Evolutionary conservation across 495 filamentous ascomycete species (phyloP).

Genomic region (Xylaria scruposa): DNA sequence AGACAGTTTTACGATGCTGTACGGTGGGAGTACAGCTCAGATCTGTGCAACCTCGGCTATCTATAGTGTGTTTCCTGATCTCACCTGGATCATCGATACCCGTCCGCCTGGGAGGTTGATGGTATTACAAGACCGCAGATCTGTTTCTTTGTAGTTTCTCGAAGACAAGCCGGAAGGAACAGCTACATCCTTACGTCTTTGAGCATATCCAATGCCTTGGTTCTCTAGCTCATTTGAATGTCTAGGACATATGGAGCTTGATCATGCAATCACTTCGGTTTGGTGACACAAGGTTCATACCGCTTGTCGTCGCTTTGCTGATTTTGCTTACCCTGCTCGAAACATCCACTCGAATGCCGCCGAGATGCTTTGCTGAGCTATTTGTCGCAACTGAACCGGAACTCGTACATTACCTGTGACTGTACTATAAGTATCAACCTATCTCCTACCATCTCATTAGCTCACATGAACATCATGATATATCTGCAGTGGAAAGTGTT

Average conservation of each 20-base stretch:
- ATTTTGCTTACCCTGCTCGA: conserved; percentile 23
- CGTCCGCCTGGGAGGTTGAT: conserved; percentile 40
- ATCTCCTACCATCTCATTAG: neutral
- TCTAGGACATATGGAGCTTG: conserved; percentile 44
- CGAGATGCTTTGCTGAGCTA: conserved; percentile 19
- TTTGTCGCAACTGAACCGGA: conserved; percentile 6
- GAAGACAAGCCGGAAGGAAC: conserved; percentile 31
- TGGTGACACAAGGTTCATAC: conserved; percentile 39
- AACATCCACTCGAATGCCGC: conserved; percentile 23
- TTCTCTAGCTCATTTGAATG: conserved; percentile 43
- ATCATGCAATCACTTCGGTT: conserved; percentile 42
- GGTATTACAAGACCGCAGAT: conserved; percentile 38
- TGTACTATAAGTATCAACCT: conserved; percentile 20
- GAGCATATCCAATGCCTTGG: conserved; percentile 28
- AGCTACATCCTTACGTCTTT: conserved; percentile 28
- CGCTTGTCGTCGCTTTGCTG: conserved; percentile 1
- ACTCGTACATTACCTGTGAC: neutral
- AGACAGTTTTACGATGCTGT: conserved; percentile 41
- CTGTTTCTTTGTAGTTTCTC: conserved; percentile 38
- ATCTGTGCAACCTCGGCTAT: conserved; percentile 47
- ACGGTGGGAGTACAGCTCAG: conserved; percentile 38
- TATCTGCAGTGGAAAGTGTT: neutral
- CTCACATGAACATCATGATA: neutral
- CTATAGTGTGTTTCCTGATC: conserved; percentile 44
- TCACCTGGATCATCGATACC: conserved; percentile 41